Percentiles rank a stretch among this genome's conserved stretches.
Conservation (phyloP, 2,329 filamentous ascomycete species). For the Metarhizium anisopliae region DNA sequence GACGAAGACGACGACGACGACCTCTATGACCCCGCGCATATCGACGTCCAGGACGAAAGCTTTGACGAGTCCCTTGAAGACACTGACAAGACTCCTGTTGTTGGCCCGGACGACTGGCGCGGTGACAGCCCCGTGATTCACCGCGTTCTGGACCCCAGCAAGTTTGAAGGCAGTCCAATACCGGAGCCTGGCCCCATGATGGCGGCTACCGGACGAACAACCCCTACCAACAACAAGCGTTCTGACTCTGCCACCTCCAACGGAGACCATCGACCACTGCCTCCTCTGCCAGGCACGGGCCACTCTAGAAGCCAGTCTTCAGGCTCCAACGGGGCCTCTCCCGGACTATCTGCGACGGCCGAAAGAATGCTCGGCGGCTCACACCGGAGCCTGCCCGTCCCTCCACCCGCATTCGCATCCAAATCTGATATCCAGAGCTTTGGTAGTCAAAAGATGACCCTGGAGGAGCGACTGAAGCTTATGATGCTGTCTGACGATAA, state of each 20-base stretch:
- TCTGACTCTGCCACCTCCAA: conserved; percentile 71
- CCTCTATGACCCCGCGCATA: conserved; percentile 43
- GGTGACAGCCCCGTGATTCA: conserved; percentile 50
- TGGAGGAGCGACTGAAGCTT: conserved; percentile 77
- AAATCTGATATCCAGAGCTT: conserved; percentile 75
- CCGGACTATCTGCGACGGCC: conserved; percentile 58
- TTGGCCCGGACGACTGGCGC: conserved; percentile 94
- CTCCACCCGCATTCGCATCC: conserved; percentile 56
- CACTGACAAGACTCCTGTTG: conserved; percentile 92
- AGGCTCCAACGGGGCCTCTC: conserved; percentile 46
- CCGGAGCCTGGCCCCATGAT: conserved; percentile 39
- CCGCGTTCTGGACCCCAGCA: conserved; percentile 14
- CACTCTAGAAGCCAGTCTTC: conserved; percentile 29
- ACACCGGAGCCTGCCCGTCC: conserved; percentile 62
- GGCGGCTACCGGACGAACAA: conserved; percentile 31
- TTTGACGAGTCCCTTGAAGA: conserved; percentile 95
- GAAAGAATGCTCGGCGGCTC: conserved; percentile 60
- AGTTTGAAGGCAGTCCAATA: conserved; percentile 62
- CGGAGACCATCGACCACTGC: conserved; percentile 73
- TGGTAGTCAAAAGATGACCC: conserved; percentile 65
- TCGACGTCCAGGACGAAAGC: conserved; percentile 60
- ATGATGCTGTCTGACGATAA: conserved; percentile 75
- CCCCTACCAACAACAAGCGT: conserved; percentile 48
- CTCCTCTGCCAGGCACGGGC: conserved; percentile 65
- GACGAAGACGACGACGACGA: conserved; percentile 55